Evolutionary conservation across 257 asterid species (phyloP).

Genomic region (Ophiorrhiza pumila): DNA sequence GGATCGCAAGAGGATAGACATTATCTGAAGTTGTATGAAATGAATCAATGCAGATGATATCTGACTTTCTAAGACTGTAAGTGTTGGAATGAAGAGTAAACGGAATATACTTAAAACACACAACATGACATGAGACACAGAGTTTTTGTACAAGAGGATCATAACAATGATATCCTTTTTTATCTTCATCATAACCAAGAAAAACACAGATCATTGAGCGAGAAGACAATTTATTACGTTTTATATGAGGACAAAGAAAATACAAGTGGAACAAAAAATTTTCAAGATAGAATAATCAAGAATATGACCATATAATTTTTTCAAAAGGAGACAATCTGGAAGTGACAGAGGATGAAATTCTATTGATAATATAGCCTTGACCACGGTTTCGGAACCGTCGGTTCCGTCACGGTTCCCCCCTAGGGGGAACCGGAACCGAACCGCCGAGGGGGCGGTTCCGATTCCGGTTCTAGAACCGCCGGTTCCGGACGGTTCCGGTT

Average conservation of each 20-base stretch:
- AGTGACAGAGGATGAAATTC: background rate
- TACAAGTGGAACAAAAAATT: background rate
- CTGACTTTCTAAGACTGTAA: background rate
- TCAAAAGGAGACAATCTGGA: background rate
- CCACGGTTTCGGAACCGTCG: no score
- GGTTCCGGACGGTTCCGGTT: no score
- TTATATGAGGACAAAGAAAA: conserved; percentile 4
- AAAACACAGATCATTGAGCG: background rate
- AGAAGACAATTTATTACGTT: background rate
- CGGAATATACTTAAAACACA: background rate
- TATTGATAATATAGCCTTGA: no score
- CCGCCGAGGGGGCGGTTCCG: no score
- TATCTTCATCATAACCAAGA: conserved; percentile 9
- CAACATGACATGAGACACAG: conserved; percentile 12
- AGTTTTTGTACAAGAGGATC: background rate
- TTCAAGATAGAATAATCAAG: background rate
- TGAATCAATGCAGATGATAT: conserved; percentile 1
- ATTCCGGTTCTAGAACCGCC: no score
- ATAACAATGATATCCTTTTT: conserved; percentile 9
- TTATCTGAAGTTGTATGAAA: no score
- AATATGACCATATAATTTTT: background rate
- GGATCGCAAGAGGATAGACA: background rate
- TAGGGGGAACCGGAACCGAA: no score
- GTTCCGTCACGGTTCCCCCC: no score
- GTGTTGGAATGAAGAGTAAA: background rate